Base-by-base conservation (phyloP, 2,329 filamentous ascomycete genomes). In the Arthrobotrys iridis region DNA sequence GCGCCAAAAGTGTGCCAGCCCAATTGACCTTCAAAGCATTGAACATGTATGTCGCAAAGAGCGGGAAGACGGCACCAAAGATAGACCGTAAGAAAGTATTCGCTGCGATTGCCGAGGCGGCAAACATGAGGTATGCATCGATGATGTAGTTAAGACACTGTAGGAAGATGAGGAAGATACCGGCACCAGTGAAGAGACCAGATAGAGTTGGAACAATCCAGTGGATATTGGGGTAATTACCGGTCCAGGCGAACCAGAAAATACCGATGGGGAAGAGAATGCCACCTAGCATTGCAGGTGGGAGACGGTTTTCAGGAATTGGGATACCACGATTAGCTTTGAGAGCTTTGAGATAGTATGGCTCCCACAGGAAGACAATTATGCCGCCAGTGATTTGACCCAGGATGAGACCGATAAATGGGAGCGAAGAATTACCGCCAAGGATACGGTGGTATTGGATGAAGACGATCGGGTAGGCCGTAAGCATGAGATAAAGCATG, bases 381-480 rank as follows among this genome's bases (percentile, higher is more conserved):
- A 84, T 73, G 55, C 90, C 91, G 0, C 90, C 91, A 63, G 92
- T 82, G 13, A 94, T 76, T 80, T 93, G 87, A 50, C 92, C 92
- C 6, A 85, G 79, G 59, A 95, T 87, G 89, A 97, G 92, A 64
- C 93, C 93, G 79, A 97, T 92, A 81, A 93, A 96, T 3, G 92
- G 89, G 3, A 97, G 85, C 3, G 77, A 72, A 33, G 59, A 62
- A 8, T 78, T 65, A 1, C 93, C 93, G 7, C 70, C 63, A 4
- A 13, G 15, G 84, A 94, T 90, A 77, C 87, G 86, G 81, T 96
- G 90, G 3, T 93, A 85, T 26, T 85, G 84, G 76, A 90, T 85
- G 83, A 95, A 96, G 52, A 96, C 90, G 46, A 95, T 87, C 0
- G 91, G 90, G 79, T 96, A 96, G 0, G 92, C 91, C 0, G 92